phyloP scores from a whole-genome alignment of 2,329 filamentous ascomycete species.

The Fonsecaea pedrosoi region DNA sequence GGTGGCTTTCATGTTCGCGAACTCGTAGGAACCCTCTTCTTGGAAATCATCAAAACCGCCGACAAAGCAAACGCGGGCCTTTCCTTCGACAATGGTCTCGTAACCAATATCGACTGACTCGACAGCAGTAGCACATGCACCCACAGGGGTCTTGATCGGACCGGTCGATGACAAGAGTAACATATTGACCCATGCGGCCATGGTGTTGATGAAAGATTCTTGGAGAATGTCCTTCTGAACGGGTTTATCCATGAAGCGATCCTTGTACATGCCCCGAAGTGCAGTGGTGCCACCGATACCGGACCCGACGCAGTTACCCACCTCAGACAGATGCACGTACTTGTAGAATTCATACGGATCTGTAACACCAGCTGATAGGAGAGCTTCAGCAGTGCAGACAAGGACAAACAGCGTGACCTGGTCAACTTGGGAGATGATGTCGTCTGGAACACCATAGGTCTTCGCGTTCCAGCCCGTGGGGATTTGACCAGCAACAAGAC shows the following conservation, averaged over 20 bases:
- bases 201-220: conserved; percentile 99
- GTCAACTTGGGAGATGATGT: conserved; percentile 97
- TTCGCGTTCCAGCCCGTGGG: conserved; percentile 97
- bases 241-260: conserved; percentile 94
- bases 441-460: conserved; percentile 93
- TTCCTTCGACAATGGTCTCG: conserved; percentile 97
- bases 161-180: conserved; percentile 94
- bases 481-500: conserved; percentile 94
- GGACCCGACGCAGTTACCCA: conserved; percentile 97
- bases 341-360: conserved; percentile 99
- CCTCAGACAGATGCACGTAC: conserved; percentile 96
- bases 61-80: conserved; percentile 95
- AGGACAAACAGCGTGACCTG: conserved; percentile 95
- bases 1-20: conserved; percentile 99
- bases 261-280: conserved; percentile 96
- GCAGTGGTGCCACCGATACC: conserved; percentile 96
- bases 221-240: conserved; percentile 99
- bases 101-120: conserved; percentile 98
- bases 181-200: conserved; percentile 99
- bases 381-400: conserved; percentile 88
- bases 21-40: conserved; percentile 98
- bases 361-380: conserved; percentile 92
- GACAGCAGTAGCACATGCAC: conserved; percentile 94
- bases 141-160: conserved; percentile 97
- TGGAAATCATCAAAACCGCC: conserved; percentile 99